These are phyloP conservation scores for Plasmopara halstedii DNA, from an alignment of 352 stramenopile species.

Conservation along the genomic window DNA sequence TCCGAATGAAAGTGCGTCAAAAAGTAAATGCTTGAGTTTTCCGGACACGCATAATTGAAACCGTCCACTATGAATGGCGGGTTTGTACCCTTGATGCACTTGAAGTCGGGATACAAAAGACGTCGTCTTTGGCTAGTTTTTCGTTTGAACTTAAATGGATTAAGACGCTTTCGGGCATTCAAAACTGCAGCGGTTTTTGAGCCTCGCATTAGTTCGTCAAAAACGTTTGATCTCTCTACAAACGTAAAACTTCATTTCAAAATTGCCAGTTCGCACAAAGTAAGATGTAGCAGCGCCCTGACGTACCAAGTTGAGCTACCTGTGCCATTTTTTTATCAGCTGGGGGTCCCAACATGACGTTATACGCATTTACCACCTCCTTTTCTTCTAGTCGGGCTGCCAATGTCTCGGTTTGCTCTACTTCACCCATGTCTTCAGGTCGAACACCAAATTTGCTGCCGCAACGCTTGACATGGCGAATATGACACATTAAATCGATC, in stretches of 20 bases:
- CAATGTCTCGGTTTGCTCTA: constrained; percentile 22
- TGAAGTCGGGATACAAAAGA: constrained; percentile 62
- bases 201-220: constrained; percentile 78
- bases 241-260: neutral
- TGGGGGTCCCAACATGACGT: constrained; percentile 48
- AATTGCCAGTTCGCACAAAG: neutral
- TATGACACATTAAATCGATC: constrained; percentile 32
- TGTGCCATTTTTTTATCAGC: constrained; percentile 4
- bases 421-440: constrained; percentile 33
- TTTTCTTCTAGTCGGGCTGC: constrained; percentile 7
- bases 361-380: constrained; percentile 33
- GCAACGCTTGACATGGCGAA: constrained; percentile 76
- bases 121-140: constrained; percentile 14
- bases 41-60: constrained; percentile 71
- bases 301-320: constrained; percentile 9
- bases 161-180: constrained; percentile 20
- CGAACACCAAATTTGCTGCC: constrained; percentile 59
- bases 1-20: constrained; percentile 97
- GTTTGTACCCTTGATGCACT: constrained; percentile 66
- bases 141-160: constrained; percentile 24
- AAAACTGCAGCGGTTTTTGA: constrained; percentile 52
- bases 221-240: constrained; percentile 48
- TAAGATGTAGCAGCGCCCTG: neutral
- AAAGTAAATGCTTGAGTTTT: constrained; percentile 88
- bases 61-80: constrained; percentile 84